Evolutionary conservation across 208 protist species (phyloP).

Genomic region (Herpetomonas samuelpessoai): DNA sequence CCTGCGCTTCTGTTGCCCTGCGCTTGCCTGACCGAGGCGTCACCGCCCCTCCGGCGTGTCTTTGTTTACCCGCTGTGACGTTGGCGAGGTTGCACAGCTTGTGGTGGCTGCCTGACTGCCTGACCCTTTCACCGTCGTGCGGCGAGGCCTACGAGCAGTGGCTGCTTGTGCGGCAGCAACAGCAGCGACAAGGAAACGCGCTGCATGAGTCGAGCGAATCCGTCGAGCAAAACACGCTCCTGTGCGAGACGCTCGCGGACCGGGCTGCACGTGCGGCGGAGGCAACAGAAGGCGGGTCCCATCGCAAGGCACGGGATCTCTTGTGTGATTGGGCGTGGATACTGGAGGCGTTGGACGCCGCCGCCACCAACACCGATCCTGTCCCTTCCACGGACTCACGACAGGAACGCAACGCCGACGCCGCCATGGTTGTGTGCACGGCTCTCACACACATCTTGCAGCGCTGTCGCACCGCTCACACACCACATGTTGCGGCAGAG

Average conservation of each 20-base stretch:
- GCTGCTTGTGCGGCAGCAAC: not conserved
- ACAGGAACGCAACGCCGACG: too few relatives aligned
- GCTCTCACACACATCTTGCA: conserved; percentile 12
- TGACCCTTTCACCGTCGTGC: not conserved
- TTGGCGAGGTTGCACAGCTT: not conserved
- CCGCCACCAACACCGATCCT: not conserved
- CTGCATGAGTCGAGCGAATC: too few relatives aligned
- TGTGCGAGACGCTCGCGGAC: too few relatives aligned
- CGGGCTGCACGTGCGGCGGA: too few relatives aligned
- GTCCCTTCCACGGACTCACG: too few relatives aligned
- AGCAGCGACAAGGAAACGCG: not conserved
- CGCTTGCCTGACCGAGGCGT: not conserved
- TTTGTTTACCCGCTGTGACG: not conserved
- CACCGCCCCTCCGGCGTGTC: not conserved
- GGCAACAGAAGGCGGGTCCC: too few relatives aligned
- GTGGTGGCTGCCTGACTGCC: not conserved
- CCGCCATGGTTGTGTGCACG: conserved; percentile 2
- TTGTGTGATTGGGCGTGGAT: not conserved
- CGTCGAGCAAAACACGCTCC: too few relatives aligned
- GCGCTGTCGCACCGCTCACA: conserved; percentile 19
- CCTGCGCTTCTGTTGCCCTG: not conserved
- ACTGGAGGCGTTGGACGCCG: not conserved
- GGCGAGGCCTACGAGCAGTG: not conserved
- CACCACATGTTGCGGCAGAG: conserved; percentile 22
- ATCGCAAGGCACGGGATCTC: too few relatives aligned